Base-by-base conservation (phyloP, 768 basidiomycete genomes). In the Paxillus involutus region DNA sequence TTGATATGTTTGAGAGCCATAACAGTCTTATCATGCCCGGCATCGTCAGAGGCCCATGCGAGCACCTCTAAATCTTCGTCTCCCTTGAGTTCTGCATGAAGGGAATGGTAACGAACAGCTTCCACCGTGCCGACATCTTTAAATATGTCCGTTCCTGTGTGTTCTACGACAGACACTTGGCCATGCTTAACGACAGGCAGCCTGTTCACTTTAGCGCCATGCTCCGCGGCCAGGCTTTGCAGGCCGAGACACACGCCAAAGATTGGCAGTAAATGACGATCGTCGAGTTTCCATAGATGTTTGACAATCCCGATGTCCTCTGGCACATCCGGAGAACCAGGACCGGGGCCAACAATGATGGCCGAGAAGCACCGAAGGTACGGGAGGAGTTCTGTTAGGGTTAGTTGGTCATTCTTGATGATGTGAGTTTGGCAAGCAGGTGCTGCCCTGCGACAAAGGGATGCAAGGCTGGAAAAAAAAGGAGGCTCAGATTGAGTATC, bases 231-330 rank as follows among this genome's bases (percentile, higher is more conserved):
- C 32, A 93, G 74, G 63, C 89, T 91, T 67, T 93, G 91, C 13
- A 91, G 75, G 5, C 91, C 91, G 21, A 93, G 78, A 62, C 91
- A 93, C 9, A 93, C 91, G 3, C 91, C 91, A 61, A 92, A 91
- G 45, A 90, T 78, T 4, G 91, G 91, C 8, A 91, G 62, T 33
- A 86, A 49, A 40, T 77, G 63, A 6, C 68, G 62, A 17, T 80
- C 77, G 12, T 75, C 61, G 30, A 91, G 64, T 42, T 77, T 83
- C 91, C 91, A 93, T 4, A 92, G 70, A 56, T 88, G 75, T 48
- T 75, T 80, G 52, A 92, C 79, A 35, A 91, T 62, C 7, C 91
- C 90, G 37, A 89, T 77, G 54, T 91, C 90, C 29, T 71, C 63
- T 9, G 75, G 65, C 30, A 79, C 75, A 36, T 82, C 76, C 1